Base-by-base conservation (phyloP, 2,329 filamentous ascomycete genomes). In the Magnaporthales sp. region DNA sequence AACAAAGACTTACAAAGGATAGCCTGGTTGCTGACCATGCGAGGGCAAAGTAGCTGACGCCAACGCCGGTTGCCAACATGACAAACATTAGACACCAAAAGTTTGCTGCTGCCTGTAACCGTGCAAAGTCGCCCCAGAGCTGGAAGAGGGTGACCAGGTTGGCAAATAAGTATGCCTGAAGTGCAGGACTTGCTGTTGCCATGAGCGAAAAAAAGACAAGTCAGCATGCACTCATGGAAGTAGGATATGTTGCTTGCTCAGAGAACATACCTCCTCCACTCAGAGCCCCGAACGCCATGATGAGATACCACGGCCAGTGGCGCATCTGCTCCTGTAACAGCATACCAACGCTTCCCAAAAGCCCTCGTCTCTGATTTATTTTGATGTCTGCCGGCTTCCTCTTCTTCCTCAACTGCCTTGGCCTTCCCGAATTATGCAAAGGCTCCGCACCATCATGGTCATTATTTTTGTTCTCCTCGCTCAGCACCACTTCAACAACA, bases 81-180 rank as follows among this genome's bases (percentile, higher is more conserved):
- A 86, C 79, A 76, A 87, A 89, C 84, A 89, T 89, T 68, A 87
- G 76, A 1, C 86, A 83, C 85, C 85, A 89, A 72, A 89, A 89
- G 67, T 84, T 80, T 32, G 83, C 82, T 56, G 71, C 60, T 1
- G 60, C 67, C 10, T 80, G 76, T 1, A 77, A 74, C 58, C 74
- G 75, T 4, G 75, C 70, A 2, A 74, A 75, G 4, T 77, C 70
- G 4, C 69, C 69, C 24, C 70, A 68, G 24, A 76, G 75, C 29
- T 79, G 75, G 71, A 86, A 87, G 3, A 84, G 76, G 2, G 79
- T 76, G 61, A 87, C 78, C 46, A 86, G 76, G 62, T 82, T 79
- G 4, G 82, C 83, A 68, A 87, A 85, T 1, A 88, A 76, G 70
- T 80, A 84, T 1, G 85, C 83, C 68, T 86, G 83, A 6, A 85